phyloP scores from a whole-genome alignment of 306 rosid species.

The Luffa aegyptiaca region DNA sequence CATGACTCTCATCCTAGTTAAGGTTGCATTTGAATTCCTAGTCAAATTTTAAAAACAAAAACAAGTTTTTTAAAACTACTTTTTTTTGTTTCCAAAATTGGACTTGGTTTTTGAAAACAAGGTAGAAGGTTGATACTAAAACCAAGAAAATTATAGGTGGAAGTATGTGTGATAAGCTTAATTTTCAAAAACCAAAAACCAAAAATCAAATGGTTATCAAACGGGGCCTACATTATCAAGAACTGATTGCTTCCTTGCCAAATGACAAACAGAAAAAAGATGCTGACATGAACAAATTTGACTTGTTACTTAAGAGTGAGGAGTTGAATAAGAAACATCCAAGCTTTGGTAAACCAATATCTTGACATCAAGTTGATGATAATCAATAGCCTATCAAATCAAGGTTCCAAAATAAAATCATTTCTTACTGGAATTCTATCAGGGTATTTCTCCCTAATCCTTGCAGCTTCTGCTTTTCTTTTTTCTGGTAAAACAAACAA shows the following conservation, averaged over 20 bases:
- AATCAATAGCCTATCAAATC: background rate
- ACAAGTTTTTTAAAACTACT: no score
- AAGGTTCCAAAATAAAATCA: background rate
- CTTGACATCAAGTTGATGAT: background rate
- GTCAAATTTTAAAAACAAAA: no score
- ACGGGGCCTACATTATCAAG: background rate
- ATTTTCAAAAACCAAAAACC: no score
- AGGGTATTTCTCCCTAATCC: slow-evolving; percentile 86
- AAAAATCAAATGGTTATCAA: no score
- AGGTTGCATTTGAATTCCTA: no score
- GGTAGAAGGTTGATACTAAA: no score
- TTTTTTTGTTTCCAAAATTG: no score
- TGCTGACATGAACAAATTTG: background rate
- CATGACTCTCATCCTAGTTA: no score
- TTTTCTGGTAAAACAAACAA: slow-evolving; percentile 45
- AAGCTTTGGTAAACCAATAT: background rate
- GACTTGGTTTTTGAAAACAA: no score
- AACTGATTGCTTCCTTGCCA: background rate
- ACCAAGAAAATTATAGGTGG: no score
- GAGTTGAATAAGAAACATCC: background rate
- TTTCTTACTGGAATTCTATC: slow-evolving; percentile 85
- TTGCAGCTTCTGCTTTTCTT: slow-evolving; percentile 83
- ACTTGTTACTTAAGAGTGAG: background rate
- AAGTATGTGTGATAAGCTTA: no score
- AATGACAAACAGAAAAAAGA: background rate